Evolutionary conservation across 345 rosid species (phyloP), one percentile per base, ranked within the genome.

Genomic region (Lepidium africanum): DNA sequence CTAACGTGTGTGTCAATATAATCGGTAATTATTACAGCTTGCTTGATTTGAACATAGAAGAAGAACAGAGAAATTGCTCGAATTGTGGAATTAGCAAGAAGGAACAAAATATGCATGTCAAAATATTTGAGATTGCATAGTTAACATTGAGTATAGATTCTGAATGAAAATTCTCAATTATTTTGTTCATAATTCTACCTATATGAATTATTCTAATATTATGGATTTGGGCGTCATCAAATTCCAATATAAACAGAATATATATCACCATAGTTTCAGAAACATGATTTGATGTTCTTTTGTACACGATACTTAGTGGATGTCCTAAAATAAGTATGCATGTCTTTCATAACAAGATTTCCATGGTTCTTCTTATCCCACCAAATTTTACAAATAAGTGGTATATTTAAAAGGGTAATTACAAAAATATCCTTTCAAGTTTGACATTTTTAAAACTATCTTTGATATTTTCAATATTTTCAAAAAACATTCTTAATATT

Each of bases 221-320:
- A 66, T 73, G 60, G 40, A 36, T 43, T 40, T 58, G 21, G 45
- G 72, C 73, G 77, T 74, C 77, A 74, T 59, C 77, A 74, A 51
- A 67, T 74, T 74, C 77, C 40, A 15, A 25, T 5, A 12, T 19
- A 14, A 66, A 59, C 39, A 51, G 77, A 30, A 6, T 41, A 65
- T 49, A 40, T 50, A 38, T 73, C 40, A 66, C 61, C 17, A 65
- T 3, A 35, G 30, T 42, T 66, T 35, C 43, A 52, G 48, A 67
- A 51, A 40, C 39, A 15, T 40, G 27, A 67, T 66, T 52, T 52
- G 57, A 73, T 67, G 23, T 21, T 21, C 23, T 21, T 21, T 21
- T 21, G 23, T 21, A 21, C 2, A 21, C 23, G 23, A 21, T 21
- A 1, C 23, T 21, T n/a, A n/a, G 23, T 21, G 23, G 23, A 21